Conservation (phyloP, 2,329 filamentous ascomycete genomes). For the Talaromyces sp. region DNA sequence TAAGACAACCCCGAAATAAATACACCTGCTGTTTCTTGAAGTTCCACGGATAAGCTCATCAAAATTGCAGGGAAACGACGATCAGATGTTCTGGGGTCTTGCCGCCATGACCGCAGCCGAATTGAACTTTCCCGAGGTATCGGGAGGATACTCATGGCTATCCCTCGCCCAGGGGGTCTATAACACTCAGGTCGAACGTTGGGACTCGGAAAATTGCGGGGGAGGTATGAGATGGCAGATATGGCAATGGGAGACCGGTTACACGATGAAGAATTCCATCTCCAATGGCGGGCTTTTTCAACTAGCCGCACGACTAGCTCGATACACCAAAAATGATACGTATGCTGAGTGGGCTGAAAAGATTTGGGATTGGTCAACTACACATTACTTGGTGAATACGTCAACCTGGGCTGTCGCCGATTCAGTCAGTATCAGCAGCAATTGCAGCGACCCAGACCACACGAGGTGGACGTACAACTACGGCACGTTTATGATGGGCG, state of each 20-base stretch:
- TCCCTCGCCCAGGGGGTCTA: slow-evolving; percentile 66
- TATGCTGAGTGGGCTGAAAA: slow-evolving; percentile 59
- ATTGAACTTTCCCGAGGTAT: slow-evolving; percentile 28
- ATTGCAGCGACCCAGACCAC: slow-evolving; percentile 58
- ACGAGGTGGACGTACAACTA: slow-evolving; percentile 63
- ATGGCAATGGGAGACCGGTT: slow-evolving; percentile 67
- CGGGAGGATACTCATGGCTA: slow-evolving; percentile 25
- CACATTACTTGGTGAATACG: slow-evolving; percentile 14
- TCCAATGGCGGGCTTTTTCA: slow-evolving; percentile 79
- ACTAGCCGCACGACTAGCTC: slow-evolving; percentile 69
- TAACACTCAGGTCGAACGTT: slow-evolving; percentile 63
- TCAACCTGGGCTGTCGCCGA: slow-evolving; percentile 27
- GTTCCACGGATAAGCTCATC: not conserved
- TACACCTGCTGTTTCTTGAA: not conserved
- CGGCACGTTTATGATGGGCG: slow-evolving; percentile 54
- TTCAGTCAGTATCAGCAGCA: slow-evolving; percentile 35
- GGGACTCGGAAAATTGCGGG: slow-evolving; percentile 62
- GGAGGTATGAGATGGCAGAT: slow-evolving; percentile 82
- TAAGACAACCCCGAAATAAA: not conserved
- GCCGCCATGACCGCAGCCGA: slow-evolving; percentile 54
- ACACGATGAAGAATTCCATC: slow-evolving; percentile 77
- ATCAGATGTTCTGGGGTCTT: slow-evolving; percentile 55
- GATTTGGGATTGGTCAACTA: slow-evolving; percentile 57
- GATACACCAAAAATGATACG: slow-evolving; percentile 57
- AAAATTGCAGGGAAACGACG: slow-evolving; percentile 46